A percentile compares a stretch with the other conserved stretches of the same genome.
Conservation (phyloP, 2,329 filamentous ascomycete species). For the Daldinia eschscholtzii region DNA sequence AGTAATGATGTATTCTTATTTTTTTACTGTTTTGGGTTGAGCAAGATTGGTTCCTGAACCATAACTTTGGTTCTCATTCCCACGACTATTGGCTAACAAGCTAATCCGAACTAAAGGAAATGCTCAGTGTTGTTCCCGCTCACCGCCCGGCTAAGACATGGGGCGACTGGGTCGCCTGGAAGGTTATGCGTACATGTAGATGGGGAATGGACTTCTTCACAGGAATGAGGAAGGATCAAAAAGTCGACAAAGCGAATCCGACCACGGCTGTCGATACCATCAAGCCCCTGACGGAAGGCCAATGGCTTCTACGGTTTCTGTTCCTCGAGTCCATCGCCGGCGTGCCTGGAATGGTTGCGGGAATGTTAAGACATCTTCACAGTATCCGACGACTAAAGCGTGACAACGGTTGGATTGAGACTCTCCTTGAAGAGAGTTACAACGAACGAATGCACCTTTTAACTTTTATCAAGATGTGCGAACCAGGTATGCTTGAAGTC, state of each 20-base stretch:
- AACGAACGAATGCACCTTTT: conserved; percentile 95
- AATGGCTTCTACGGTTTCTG: conserved; percentile 91
- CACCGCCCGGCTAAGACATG: conserved; percentile 80
- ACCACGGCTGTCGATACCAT: conserved; percentile 66
- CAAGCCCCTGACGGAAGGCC: conserved; percentile 80
- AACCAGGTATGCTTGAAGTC: conserved; percentile 66
- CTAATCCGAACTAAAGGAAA: conserved; percentile 63
- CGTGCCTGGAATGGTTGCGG: conserved; percentile 96
- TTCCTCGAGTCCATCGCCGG: conserved; percentile 96
- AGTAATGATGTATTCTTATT: not conserved
- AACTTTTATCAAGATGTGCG: conserved; percentile 91
- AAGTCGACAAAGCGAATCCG: conserved; percentile 69
- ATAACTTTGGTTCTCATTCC: not conserved
- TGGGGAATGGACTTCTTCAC: conserved; percentile 86
- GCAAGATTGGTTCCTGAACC: not conserved
- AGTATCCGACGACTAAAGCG: conserved; percentile 87
- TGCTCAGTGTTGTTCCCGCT: conserved; percentile 78
- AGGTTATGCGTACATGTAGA: conserved; percentile 79
- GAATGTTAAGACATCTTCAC: conserved; percentile 90
- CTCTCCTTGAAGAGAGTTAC: conserved; percentile 87
- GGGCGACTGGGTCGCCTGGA: conserved; percentile 84
- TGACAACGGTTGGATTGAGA: conserved; percentile 98
- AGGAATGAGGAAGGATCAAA: conserved; percentile 78
- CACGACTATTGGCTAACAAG: conserved; percentile 14
- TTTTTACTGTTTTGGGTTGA: not conserved